Conservation (phyloP, 768 basidiomycete species). For the Xerocomellus amylosporus region DNA sequence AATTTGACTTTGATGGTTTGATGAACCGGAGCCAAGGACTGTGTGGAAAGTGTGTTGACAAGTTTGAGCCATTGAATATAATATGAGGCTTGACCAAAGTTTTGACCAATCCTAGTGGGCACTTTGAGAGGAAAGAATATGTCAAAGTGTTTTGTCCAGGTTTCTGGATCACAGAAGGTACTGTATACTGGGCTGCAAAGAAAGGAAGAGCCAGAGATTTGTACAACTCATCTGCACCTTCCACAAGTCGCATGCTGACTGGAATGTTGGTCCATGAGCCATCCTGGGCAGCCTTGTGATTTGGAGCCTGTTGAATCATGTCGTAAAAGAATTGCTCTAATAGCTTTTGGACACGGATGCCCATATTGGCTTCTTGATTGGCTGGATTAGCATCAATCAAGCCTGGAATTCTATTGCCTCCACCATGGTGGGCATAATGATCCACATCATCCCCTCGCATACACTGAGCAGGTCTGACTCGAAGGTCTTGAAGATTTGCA, state of each 20-base stretch:
- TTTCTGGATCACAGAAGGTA: background rate
- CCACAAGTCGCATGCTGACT: background rate
- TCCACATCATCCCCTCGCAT: background rate
- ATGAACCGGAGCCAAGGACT: background rate
- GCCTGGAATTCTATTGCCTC: background rate
- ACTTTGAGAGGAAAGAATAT: background rate
- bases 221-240: background rate
- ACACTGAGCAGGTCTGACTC: background rate
- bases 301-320: background rate
- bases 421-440: background rate
- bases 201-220: background rate
- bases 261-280: slow-evolving; percentile 3
- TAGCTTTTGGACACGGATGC: background rate
- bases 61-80: background rate
- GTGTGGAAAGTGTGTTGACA: background rate
- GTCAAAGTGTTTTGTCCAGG: background rate
- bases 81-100: background rate
- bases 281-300: background rate
- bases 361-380: background rate
- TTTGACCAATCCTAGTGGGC: background rate
- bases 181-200: background rate
- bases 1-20: background rate
- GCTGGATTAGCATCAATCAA: background rate
- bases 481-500: background rate
- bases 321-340: background rate